A percentile compares a stretch with the other conserved stretches of the same genome.
Conservation (phyloP, 768 basidiomycete species). For the Pholiota microspora region DNA sequence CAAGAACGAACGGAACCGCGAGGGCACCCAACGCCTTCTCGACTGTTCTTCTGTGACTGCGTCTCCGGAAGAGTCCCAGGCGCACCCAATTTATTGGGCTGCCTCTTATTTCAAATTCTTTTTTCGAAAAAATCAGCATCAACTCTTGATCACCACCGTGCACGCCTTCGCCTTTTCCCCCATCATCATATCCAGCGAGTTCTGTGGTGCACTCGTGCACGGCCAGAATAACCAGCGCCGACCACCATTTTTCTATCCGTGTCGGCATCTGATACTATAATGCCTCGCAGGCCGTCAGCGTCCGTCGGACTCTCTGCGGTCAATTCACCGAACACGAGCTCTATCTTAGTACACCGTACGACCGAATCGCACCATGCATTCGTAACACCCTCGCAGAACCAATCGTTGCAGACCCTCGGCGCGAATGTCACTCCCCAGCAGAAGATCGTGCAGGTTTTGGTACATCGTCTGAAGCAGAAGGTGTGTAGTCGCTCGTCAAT, state of each 20-base stretch:
- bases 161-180: neutral
- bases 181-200: neutral
- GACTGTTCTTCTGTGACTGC: too few species aligned
- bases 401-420: slow-evolving; percentile 32
- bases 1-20: neutral
- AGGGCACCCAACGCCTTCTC: neutral
- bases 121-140: too few species aligned
- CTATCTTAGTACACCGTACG: slow-evolving; percentile 56
- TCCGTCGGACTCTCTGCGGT: slow-evolving; percentile 38
- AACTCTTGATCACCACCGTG: neutral
- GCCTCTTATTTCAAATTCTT: too few species aligned
- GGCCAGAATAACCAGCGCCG: neutral
- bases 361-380: slow-evolving; percentile 58
- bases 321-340: slow-evolving; percentile 27
- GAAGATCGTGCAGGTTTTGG: slow-evolving; percentile 77
- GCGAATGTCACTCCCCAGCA: slow-evolving; percentile 64
- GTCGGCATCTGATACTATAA: slow-evolving; percentile 17
- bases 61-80: too few species aligned
- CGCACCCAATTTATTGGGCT: too few species aligned
- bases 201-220: neutral
- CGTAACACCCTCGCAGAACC: slow-evolving; percentile 23
- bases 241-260: neutral
- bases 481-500: slow-evolving; percentile 41
- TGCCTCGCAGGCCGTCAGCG: slow-evolving; percentile 63
- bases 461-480: slow-evolving; percentile 80